Base-by-base conservation (phyloP, 306 rosid genomes). In the Cucurbita pepo region DNA sequence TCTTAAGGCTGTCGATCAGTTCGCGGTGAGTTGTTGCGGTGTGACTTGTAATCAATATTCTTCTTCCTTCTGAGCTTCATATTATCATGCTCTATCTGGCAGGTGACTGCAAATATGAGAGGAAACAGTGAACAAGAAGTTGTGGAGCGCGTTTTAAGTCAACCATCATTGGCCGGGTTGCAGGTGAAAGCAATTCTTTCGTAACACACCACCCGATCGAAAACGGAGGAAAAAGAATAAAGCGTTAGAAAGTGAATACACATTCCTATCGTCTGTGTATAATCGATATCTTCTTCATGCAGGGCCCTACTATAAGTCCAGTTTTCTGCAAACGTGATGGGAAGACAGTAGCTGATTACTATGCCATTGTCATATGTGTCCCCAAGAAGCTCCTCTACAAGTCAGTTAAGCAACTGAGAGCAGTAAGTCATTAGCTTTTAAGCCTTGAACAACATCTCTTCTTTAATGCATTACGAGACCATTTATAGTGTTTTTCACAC, bases 71-170 rank as follows among this genome's bases (percentile, higher is more conserved):
- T 21, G 43, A 8, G 59, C 75, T 48, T 62, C 40, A 64, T 55
- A 75, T 75, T 58, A 11, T 40, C 55, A 40, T 19, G 61, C 52
- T 75, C 56, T 60, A 69, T 36, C 62, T 73, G 75, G 69, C 86
- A 94, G 99, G 99, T 94, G 36, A 74, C 79, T 71, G 99, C 99
- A 82, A 94, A 94, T 84, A 85, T 94, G 96, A 89, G 99, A 78
- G 97, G 96, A 83, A 89, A 75, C 74, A 94, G 96, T 71, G 91
- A 88, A 41, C 89, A 84, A 77, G 97, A 86, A 83, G 96, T 94
- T 77, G 96, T 95, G 12, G 97, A 89, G 92, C 82, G 91, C 76
- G 78, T 94, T 76, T 77, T 94, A 77, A 91, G 95, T 77, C 99
- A 94, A 76, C 59, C 96, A 61, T 85, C 95, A 36, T 82, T 94